phyloP scores from a whole-genome alignment of 805 yeast genomes.

The Metschnikowia reukaufii region DNA sequence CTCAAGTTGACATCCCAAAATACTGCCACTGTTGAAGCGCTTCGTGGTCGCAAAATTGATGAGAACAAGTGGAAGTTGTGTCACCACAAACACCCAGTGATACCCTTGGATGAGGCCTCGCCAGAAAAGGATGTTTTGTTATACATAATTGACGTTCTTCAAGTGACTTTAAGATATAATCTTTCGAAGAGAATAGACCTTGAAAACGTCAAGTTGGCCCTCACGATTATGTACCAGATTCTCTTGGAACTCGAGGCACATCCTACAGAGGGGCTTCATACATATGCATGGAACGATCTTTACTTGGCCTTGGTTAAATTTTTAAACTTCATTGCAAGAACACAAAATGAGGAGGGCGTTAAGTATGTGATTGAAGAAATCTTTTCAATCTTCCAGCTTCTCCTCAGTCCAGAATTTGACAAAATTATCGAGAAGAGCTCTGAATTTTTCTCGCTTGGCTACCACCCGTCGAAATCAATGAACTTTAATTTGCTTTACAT shows the following conservation, averaged over 20 bases:
- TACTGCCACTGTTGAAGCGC: background rate
- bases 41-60: constrained; percentile 21
- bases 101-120: constrained; percentile 23
- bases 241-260: constrained; percentile 20
- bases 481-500: constrained; percentile 33
- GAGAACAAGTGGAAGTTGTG: constrained; percentile 45
- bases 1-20: constrained; percentile 26
- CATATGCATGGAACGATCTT: constrained; percentile 39
- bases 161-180: constrained; percentile 32
- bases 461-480: constrained; percentile 24
- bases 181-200: constrained; percentile 36
- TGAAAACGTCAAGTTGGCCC: constrained; percentile 29
- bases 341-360: constrained; percentile 20
- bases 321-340: constrained; percentile 25
- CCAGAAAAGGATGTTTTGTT: constrained; percentile 30
- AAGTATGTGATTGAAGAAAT: constrained; percentile 21
- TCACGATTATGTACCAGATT: constrained; percentile 29
- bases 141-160: constrained; percentile 20
- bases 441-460: constrained; percentile 18
- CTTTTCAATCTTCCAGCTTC: constrained; percentile 16
- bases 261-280: constrained; percentile 18
- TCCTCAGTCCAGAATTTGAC: constrained; percentile 22
- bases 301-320: constrained; percentile 30
- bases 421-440: constrained; percentile 17
- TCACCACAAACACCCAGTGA: constrained; percentile 38